Evolutionary conservation across 2,329 filamentous ascomycete species (phyloP).

Genomic region (Colletotrichum abscissum): DNA sequence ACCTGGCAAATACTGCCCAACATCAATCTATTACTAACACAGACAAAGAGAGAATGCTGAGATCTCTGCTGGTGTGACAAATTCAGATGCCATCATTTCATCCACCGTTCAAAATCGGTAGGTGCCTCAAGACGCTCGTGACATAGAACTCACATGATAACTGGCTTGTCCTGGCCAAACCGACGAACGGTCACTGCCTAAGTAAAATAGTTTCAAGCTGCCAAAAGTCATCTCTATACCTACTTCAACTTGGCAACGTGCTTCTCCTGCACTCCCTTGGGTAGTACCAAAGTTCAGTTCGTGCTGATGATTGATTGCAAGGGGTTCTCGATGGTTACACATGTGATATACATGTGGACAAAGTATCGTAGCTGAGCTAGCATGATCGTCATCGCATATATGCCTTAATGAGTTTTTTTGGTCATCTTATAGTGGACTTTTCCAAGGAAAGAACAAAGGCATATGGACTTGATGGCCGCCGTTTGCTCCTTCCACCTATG

Average conservation of each 20-base stretch:
- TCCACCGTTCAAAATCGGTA: background rate
- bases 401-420: background rate
- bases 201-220: too few relatives aligned
- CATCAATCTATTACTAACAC: background rate
- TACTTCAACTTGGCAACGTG: background rate
- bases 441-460: background rate
- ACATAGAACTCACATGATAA: too few relatives aligned
- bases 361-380: background rate
- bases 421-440: background rate
- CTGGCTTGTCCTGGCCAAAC: accelerated
- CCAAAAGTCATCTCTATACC: background rate
- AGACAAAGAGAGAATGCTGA: background rate
- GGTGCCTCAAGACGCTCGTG: too few relatives aligned
- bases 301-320: background rate
- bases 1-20: background rate
- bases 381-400: too few relatives aligned
- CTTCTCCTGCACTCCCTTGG: background rate
- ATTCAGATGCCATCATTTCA: background rate
- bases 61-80: background rate
- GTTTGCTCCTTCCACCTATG: background rate
- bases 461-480: background rate
- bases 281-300: too few relatives aligned
- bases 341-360: background rate
- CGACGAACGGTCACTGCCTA: too few relatives aligned
- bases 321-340: background rate